A percentile compares a stretch with the other conserved stretches of the same genome.
Conservation (phyloP, 306 rosid genomes). For the Acacia confusa region DNA sequence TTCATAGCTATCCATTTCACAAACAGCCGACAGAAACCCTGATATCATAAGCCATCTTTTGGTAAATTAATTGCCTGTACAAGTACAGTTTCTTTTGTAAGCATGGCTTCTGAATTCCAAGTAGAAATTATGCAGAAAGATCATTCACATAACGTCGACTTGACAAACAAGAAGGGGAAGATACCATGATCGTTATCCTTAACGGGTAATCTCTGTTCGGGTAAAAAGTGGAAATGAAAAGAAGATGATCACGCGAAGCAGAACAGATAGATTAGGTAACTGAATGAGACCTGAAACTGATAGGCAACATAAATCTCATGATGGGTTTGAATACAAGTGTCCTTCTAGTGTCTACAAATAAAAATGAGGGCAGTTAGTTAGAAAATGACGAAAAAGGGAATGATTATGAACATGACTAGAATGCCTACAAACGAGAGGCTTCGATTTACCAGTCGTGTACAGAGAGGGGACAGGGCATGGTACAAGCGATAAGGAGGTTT, state of each 20-base stretch:
- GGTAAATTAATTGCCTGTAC: not conserved
- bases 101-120: not conserved
- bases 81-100: not conserved
- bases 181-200: not conserved
- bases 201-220: not conserved
- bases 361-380: not conserved
- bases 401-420: not conserved
- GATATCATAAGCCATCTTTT: not conserved
- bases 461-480: not conserved
- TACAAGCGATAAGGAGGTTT: not conserved
- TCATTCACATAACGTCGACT: not conserved
- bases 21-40: not conserved
- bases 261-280: not conserved
- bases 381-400: not conserved
- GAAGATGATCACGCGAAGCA: conserved; percentile 15
- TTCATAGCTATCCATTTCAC: not conserved
- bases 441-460: not conserved
- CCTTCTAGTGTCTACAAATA: not conserved
- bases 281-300: not conserved
- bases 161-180: not conserved
- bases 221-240: conserved; percentile 7
- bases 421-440: not conserved
- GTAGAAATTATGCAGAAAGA: not conserved
- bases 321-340: conserved; percentile 16
- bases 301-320: conserved; percentile 9